Conservation (phyloP, 2,329 filamentous ascomycete species). For the Ustilaginoidea virens region DNA sequence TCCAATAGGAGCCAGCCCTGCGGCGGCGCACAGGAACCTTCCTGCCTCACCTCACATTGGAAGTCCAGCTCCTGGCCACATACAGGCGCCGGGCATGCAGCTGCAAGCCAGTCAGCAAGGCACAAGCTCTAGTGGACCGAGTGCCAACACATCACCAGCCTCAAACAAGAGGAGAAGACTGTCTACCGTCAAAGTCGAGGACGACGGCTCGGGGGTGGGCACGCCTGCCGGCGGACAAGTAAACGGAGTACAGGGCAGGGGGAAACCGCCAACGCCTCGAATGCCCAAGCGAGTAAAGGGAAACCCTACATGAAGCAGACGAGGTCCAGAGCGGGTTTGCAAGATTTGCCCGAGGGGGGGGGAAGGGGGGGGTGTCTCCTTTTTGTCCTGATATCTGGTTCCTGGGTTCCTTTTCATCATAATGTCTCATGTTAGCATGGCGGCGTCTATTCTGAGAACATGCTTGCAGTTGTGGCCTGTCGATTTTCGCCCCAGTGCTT, state of each 20-base stretch:
- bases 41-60: constrained; percentile 46
- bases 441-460: constrained; percentile 16
- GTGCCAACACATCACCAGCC: constrained; percentile 49
- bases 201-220: constrained; percentile 33
- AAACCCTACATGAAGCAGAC: constrained; percentile 19
- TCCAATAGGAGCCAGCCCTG: constrained; percentile 43
- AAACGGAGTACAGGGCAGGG: constrained; percentile 33
- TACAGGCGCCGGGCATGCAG: constrained; percentile 52
- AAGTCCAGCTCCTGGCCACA: constrained; percentile 45
- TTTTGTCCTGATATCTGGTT: no score
- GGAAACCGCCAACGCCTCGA: constrained; percentile 40
- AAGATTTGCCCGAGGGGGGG: no score
- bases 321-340: no score
- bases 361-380: neutral
- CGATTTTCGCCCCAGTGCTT: no score
- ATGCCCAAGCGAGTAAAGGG: constrained; percentile 40
- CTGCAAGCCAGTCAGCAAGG: constrained; percentile 54
- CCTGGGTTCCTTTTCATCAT: no score
- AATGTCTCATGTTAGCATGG: constrained; percentile 21
- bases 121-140: constrained; percentile 48
- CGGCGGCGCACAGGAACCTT: constrained; percentile 41
- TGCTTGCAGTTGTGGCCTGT: constrained; percentile 5
- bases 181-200: constrained; percentile 41
- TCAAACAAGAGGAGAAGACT: constrained; percentile 43
- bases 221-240: constrained; percentile 32